Evolutionary conservation across 768 basidiomycete genomes (phyloP), one percentile per base, ranked within the genome.

Genomic region (Mycena amicta): DNA sequence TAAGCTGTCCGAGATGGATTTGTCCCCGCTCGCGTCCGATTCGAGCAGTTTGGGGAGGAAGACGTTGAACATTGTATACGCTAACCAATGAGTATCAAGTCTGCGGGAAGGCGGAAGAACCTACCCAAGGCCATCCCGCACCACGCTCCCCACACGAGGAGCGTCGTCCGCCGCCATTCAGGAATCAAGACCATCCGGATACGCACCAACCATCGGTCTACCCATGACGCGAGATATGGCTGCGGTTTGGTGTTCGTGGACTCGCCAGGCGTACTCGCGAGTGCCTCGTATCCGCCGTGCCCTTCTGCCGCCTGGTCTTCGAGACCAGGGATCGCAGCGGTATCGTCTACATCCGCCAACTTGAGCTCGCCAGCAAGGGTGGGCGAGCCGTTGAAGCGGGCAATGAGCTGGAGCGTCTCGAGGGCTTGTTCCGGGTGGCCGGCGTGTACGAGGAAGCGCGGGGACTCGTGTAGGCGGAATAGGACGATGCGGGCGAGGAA

Each of bases 381-480:
- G 16, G 62, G 56, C 23, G 86, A 84, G 2, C 91, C 93, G 71
- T 98, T 98, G 74, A 90, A 93, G 29, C 80, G 81, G 2, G 92
- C 91, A 43, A 99, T 98, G 62, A 91, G 75, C 63, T 89, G 87
- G 0, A 99, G 80, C 0, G 88, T 87, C 63, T 90, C 83, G 31
- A 96, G 73, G 0, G 95, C 96, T 64, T 97, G 95, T 31, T 86
- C 82, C 30, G 84, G 87, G 43, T 93, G 83, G 16, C 94, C 93
- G 0, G 92, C 88, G 46, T 94, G 89, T 4, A 96, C 93, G 57
- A 99, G 88, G 69, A 88, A 98, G 23, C 94, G 86, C 2, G 97
- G 95, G 0, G 94, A 95, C 73, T 99, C 96, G 71, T 98, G 90
- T 4, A 99, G 76, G 20, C 89, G 86, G 81, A 98, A 97, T 71